Base-by-base conservation (phyloP, 768 basidiomycete species). In the Xerocomus brunneocitrinus region DNA sequence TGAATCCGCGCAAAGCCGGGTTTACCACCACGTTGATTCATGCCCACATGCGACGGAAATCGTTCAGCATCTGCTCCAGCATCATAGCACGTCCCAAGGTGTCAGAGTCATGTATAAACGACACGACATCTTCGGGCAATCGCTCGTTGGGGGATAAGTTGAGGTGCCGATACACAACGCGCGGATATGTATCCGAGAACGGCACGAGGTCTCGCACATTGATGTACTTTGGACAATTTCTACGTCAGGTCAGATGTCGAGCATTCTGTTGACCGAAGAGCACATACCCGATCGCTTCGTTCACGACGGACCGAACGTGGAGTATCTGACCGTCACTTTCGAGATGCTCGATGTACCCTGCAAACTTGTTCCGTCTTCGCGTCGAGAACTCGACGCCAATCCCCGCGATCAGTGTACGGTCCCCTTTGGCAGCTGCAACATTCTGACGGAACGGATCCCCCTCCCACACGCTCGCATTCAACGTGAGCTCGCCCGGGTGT, bases 161-260 rank as follows among this genome's bases (percentile, higher is more conserved):
- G 2, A 64, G 57, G 4, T 67, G 54, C 47, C 73, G 61, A 51
- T 78, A 59, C 1, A 60, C 59, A 22, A 84, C 64, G 3, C 52
- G 61, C 0, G 82, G 76, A n/a, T 64, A 53, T 3, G 74, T 72
- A 19, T 71, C 52, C 0, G 73, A 62, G 54, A 75, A 65, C 1
- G 82, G 70, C n/a, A 69, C 61, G 8, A 86, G 68, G 12, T 82
- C 73, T 12, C 82, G 78, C 36, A 78, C 62, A 47, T 76, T 83
- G 60, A 85, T 86, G 54, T 87, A 87, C 59, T 86, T 87, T 10
- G 84, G 85, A 61, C 84, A 86, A 53, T 84, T 84, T 42, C 85
- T 85, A 43, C n/a, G 7, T 40, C 24, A 41, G 12, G 9, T 25
- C 5, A 24, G 40, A 24, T 14, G 9, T 41, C 25, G 8, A 1